Percentiles rank a stretch among this genome's conserved stretches.
These are phyloP conservation scores for Paraphysoderma sedebokerense DNA, from an alignment of 371 early-diverging fungal genomes.

Conservation along the genomic window DNA sequence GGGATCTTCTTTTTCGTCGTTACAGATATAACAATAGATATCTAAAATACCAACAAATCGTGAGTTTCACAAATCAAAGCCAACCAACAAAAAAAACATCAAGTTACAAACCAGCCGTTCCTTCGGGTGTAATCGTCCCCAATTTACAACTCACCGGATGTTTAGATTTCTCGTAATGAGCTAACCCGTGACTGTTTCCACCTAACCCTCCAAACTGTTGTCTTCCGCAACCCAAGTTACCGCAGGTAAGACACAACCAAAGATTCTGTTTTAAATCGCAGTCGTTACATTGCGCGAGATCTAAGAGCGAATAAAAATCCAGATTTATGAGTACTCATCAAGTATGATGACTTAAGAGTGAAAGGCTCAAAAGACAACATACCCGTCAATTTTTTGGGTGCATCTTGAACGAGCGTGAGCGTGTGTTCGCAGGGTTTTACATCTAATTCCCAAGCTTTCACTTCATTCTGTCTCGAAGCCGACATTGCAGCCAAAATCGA, in stretches of 20 bases:
- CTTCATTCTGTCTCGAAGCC: constrained; percentile 65
- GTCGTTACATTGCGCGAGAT: constrained; percentile 52
- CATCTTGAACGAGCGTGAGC: constrained; percentile 40
- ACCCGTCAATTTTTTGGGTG: constrained; percentile 3
- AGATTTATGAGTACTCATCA: constrained; percentile 15
- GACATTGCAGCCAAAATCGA: constrained; percentile 57
- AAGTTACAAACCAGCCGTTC: constrained; percentile 60
- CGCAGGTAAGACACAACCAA: constrained; percentile 47
- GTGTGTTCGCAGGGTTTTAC: constrained; percentile 67
- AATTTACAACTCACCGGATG: constrained; percentile 80
- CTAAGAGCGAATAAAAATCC: too few species aligned
- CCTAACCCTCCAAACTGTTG: constrained; percentile 92
- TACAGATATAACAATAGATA: constrained; percentile 81
- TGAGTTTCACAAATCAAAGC: not conserved
- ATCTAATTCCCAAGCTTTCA: constrained; percentile 85
- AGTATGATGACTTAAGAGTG: constrained; percentile 13
- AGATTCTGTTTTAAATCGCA: constrained; percentile 76
- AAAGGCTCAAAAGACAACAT: too few species aligned
- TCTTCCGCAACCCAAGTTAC: constrained; percentile 44
- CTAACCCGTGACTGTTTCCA: constrained; percentile 96
- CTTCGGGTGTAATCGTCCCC: constrained; percentile 95
- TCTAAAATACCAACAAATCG: constrained; percentile 24
- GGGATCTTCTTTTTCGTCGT: constrained; percentile 69
- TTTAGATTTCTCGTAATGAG: constrained; percentile 65
- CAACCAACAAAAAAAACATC: too few species aligned